Base-by-base conservation (phyloP, 139 green algal genomes). In the Tetradesmus lagerheimii region DNA sequence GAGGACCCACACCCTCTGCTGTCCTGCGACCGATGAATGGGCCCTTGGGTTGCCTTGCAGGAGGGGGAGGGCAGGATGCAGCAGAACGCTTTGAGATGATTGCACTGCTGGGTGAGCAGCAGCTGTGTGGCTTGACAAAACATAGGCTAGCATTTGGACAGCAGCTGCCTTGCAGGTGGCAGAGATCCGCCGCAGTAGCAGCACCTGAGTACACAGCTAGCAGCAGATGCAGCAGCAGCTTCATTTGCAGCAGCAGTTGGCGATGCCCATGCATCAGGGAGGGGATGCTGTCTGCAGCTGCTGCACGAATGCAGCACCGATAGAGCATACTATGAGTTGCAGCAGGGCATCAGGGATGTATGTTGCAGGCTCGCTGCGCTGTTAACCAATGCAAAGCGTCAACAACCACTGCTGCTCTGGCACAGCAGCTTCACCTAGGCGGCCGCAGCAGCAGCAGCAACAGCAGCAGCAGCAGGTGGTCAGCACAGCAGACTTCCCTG, bases 81-180 rank as follows among this genome's bases (percentile, higher is more conserved):
- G n/a, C 83, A n/a, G 38, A 88, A 29, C 62, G 83, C 64, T 88
- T 88, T 80, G 83, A 88, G 83, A 47, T 88, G 25, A n/a, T 88
- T 12, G 83, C 62, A 1, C n/a, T 88, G 64, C 64, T 88, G 18
- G 83, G 83, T 88, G 41, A 64, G 83, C 29, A 86, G 31, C 45
- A 78, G 29, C 14, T 38, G 67, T 39, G 6, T 41, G 31, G 67
- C n/a, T 41, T 1, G 12, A 14, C 47, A 62, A 14, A 12, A 62
- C 47, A 62, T 20, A 14, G 47, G 47, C 47, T 14, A 75, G 64
- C 79, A 27, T 38, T n/a, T 8, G 25, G 43, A 43, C 2, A 6
- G n/a, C 71, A 79, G 71, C 71, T 62, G 4, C 47, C 47, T 50
- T 62, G 57, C 57, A 9, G 57, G 20, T 31, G 1, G 57, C 31